phyloP scores from a whole-genome alignment of 2,329 filamentous ascomycete genomes.

The Pleurostoma richardsiae region DNA sequence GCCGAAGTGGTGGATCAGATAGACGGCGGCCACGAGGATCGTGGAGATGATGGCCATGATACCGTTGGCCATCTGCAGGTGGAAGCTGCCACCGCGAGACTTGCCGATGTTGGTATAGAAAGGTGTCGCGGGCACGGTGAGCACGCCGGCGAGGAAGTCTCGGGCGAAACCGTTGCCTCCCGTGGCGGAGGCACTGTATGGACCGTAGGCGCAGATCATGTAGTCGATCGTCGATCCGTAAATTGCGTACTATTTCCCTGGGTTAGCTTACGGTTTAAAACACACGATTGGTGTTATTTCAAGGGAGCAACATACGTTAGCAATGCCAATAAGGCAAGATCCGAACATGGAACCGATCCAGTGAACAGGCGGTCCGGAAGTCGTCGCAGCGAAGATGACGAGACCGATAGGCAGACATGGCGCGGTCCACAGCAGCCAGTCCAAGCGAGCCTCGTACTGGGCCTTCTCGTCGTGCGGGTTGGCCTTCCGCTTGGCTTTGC shows the following conservation, averaged over 20 bases:
- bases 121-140: slow-evolving; percentile 63
- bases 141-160: slow-evolving; percentile 68
- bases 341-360: slow-evolving; percentile 68
- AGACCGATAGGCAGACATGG: slow-evolving; percentile 61
- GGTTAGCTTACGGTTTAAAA: no score
- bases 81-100: slow-evolving; percentile 21
- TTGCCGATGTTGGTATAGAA: slow-evolving; percentile 56
- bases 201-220: slow-evolving; percentile 70
- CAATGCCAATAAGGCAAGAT: slow-evolving; percentile 61
- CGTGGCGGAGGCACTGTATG: slow-evolving; percentile 68
- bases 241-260: slow-evolving; percentile 34
- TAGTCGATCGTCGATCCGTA: slow-evolving; percentile 76
- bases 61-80: slow-evolving; percentile 56
- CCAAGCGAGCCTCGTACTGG: slow-evolving; percentile 65
- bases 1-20: slow-evolving; percentile 63
- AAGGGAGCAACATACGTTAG: slow-evolving; percentile 58
- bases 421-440: slow-evolving; percentile 58
- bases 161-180: slow-evolving; percentile 61
- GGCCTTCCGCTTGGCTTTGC: slow-evolving; percentile 42
- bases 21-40: slow-evolving; percentile 57
- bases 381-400: slow-evolving; percentile 66
- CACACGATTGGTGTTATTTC: no score
- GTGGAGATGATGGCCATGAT: slow-evolving; percentile 60
- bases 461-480: slow-evolving; percentile 51
- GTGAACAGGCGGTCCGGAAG: slow-evolving; percentile 55